phyloP scores from a whole-genome alignment of 257 asterid genomes.

The Penstemon eatonii region DNA sequence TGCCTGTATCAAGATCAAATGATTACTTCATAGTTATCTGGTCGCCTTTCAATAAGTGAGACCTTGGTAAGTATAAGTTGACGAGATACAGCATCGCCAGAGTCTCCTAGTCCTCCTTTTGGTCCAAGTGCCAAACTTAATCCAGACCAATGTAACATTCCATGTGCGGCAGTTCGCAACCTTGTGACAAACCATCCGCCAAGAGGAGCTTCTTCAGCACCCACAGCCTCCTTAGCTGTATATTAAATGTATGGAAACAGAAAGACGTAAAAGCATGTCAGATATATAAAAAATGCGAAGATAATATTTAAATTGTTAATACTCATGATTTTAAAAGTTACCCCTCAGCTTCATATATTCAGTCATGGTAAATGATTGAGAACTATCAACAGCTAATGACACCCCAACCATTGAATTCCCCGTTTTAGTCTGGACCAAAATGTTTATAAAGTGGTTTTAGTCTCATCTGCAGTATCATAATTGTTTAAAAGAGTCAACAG shows the following conservation, averaged over 20 bases:
- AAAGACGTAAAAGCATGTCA: conserved; percentile 4
- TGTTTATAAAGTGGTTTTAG: conserved; percentile 24
- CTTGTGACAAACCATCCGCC: conserved; percentile 95
- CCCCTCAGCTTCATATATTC: conserved; percentile 88
- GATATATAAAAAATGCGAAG: conserved; percentile 10
- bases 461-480: conserved; percentile 16
- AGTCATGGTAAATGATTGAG: conserved; percentile 66
- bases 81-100: conserved; percentile 92
- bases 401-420: conserved; percentile 88
- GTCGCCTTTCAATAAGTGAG: conserved; percentile 95
- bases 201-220: conserved; percentile 96
- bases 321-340: conserved; percentile 33
- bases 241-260: conserved; percentile 22
- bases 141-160: conserved; percentile 72
- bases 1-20: conserved; percentile 19
- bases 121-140: conserved; percentile 86
- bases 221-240: conserved; percentile 93
- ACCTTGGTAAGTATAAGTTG: conserved; percentile 91
- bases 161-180: conserved; percentile 95
- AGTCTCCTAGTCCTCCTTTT: conserved; percentile 95
- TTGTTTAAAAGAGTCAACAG: conserved; percentile 9
- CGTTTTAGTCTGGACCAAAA: conserved; percentile 74
- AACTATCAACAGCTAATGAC: conserved; percentile 68
- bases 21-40: conserved; percentile 97
- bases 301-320: conserved; percentile 9